Evolutionary conservation across 768 basidiomycete species (phyloP).

Genomic region (Candolleomyces aberdarensis): DNA sequence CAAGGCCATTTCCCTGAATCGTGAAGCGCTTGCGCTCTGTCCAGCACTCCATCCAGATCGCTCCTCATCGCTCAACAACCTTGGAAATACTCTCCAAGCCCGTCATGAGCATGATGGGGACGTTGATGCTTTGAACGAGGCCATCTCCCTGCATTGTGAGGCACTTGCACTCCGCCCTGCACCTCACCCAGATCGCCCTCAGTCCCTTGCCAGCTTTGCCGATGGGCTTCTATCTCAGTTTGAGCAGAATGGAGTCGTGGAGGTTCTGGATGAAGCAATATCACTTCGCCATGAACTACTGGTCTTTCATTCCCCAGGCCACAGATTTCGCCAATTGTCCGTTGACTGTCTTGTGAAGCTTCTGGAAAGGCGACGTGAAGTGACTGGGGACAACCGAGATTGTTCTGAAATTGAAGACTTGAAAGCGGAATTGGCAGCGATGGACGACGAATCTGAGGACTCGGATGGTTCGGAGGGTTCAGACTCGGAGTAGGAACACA

Average conservation of each 20-base stretch:
- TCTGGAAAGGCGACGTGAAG: too few relatives aligned
- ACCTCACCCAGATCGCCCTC: background rate
- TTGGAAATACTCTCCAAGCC: background rate
- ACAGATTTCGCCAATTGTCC: too few relatives aligned
- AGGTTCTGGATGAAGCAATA: slow-evolving; percentile 5
- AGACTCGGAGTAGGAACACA: too few relatives aligned
- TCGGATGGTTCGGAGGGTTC: too few relatives aligned
- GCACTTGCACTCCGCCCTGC: slow-evolving; percentile 1
- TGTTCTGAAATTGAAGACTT: too few relatives aligned
- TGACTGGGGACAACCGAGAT: too few relatives aligned
- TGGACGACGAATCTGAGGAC: too few relatives aligned
- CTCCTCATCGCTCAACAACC: background rate
- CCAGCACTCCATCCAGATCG: background rate
- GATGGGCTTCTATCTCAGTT: slow-evolving; percentile 10
- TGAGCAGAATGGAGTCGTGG: slow-evolving; percentile 3
- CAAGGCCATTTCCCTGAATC: background rate
- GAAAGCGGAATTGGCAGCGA: too few relatives aligned
- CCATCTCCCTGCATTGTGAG: background rate
- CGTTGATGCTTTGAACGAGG: background rate
- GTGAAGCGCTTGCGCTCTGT: background rate
- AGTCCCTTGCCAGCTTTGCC: background rate
- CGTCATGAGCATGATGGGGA: background rate
- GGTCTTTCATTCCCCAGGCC: too few relatives aligned
- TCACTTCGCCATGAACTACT: too few relatives aligned
- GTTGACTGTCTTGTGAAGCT: too few relatives aligned